phyloP scores from a whole-genome alignment of 2,329 filamentous ascomycete genomes.

The Exophiala sideris region DNA sequence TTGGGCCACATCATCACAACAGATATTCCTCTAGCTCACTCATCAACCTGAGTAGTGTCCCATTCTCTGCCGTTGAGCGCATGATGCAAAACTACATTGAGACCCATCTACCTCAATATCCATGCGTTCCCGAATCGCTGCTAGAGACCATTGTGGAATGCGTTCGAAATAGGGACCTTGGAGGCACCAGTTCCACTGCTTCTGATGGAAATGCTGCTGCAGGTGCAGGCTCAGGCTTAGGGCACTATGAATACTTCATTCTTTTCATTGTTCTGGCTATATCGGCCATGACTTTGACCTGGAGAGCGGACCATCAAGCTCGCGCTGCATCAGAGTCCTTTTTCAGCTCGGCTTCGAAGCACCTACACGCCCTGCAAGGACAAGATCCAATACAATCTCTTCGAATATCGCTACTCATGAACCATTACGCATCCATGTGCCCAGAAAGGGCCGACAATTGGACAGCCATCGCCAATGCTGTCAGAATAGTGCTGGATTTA shows the following conservation, averaged over 20 bases:
- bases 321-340: constrained; percentile 11
- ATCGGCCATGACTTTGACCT: constrained; percentile 11
- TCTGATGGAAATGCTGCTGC: neutral
- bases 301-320: constrained; percentile 13
- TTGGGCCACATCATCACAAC: constrained; percentile 32
- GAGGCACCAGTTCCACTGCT: constrained; percentile 1
- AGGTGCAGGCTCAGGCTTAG: neutral
- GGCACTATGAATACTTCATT: constrained; percentile 2
- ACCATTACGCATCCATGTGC: constrained; percentile 5
- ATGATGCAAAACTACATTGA: constrained; percentile 10
- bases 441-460: neutral
- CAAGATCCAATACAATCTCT: constrained; percentile 9
- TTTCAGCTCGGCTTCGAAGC: constrained; percentile 9
- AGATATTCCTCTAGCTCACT: constrained; percentile 26
- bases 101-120: constrained; percentile 3
- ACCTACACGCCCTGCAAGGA: constrained; percentile 5
- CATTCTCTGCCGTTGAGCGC: constrained; percentile 6
- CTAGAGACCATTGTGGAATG: constrained; percentile 7
- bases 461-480: constrained; percentile 6
- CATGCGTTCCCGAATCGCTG: constrained; percentile 10
- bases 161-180: neutral
- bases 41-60: constrained; percentile 30
- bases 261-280: constrained; percentile 15
- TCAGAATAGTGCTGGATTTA: constrained; percentile 2
- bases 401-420: constrained; percentile 11